Base-by-base conservation (phyloP, 2,329 filamentous ascomycete species). In the Trichophyton rubrum region DNA sequence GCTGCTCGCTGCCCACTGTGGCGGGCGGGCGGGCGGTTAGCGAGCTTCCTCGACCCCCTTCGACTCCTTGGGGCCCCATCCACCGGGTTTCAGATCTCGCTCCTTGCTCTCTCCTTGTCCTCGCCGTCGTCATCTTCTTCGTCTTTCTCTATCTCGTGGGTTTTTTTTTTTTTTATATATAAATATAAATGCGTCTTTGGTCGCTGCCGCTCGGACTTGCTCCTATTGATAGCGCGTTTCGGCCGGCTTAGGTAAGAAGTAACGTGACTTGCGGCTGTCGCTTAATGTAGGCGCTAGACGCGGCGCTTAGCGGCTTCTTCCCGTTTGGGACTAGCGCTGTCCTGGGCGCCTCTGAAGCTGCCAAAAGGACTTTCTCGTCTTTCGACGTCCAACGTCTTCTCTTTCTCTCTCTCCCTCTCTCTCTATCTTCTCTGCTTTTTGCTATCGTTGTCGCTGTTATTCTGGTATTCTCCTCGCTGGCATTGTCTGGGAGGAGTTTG, bases 181-280 rank as follows among this genome's bases (percentile, higher is more conserved):
- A 30, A 30, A 43, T 33, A 30, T n/a, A 51, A 27, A 24, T 30
- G 27, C 27, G 27, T 7, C 27, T 30, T 30, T 30, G 27, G 27
- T 30, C 27, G 27, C 27, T 30, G 27, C 5, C 27, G 17, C 11
- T 13, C 49, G 24, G 49, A 55, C 13, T 55, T 55, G 49, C 49
- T 55, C 49, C 49, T 55, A 55, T 55, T 55, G 49, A 55, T 55
- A 55, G 49, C 49, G 27, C 15, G 27, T 55, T 55, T 55, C 27
- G 49, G 11, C 49, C 1, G 30, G 49, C 49, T 55, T 35, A 55
- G 13, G 49, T 55, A 55, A 55, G 24, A 35, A 20, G 27, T 55
- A 55, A 55, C 49, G 49, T 55, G 49, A 55, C 20, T 8, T 1
- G n/a, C 49, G 49, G 2, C 9, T 55, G 13, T 55, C 24, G 49